Conservation (phyloP, 768 basidiomycete genomes). For the Xanthoconium stramineum region DNA sequence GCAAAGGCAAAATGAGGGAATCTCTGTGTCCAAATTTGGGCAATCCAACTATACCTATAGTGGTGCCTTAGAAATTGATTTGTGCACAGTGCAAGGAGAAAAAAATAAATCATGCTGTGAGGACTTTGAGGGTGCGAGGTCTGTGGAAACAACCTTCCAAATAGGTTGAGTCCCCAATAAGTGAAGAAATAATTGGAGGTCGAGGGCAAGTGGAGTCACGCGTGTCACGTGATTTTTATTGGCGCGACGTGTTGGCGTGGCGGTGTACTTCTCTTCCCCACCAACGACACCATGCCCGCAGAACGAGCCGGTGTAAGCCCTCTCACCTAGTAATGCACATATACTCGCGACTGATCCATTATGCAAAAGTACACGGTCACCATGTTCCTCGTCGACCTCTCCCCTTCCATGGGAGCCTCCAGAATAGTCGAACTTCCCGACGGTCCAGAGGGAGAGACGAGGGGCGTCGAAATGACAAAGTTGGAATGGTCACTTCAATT, state of each 20-base stretch:
- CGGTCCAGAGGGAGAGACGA: slow-evolving; percentile 48
- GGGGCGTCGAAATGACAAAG: slow-evolving; percentile 62
- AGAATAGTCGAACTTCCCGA: slow-evolving; percentile 55
- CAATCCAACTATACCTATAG: too few species aligned
- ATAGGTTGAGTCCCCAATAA: too few species aligned
- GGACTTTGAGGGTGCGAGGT: too few species aligned
- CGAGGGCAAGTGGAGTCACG: not conserved
- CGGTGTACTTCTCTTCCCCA: slow-evolving; percentile 23
- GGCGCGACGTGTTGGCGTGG: slow-evolving; percentile 24
- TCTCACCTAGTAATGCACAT: not conserved
- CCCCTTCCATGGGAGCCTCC: slow-evolving; percentile 75
- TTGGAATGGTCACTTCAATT: slow-evolving; percentile 83
- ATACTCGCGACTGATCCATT: slow-evolving; percentile 7
- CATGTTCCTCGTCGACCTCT: slow-evolving; percentile 87
- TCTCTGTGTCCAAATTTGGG: too few species aligned
- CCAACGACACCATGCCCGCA: slow-evolving; percentile 53
- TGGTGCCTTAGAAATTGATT: too few species aligned
- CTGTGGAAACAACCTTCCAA: too few species aligned
- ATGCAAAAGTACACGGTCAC: slow-evolving; percentile 70
- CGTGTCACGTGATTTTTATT: slow-evolving; percentile 33
- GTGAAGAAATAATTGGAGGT: too few species aligned
- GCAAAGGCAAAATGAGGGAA: too few species aligned
- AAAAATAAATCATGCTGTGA: too few species aligned
- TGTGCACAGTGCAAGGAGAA: too few species aligned
- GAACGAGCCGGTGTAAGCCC: slow-evolving; percentile 73